These are phyloP conservation scores for Penicillium glabrum DNA, from an alignment of 2,329 filamentous ascomycete genomes.

Conservation along the genomic window DNA sequence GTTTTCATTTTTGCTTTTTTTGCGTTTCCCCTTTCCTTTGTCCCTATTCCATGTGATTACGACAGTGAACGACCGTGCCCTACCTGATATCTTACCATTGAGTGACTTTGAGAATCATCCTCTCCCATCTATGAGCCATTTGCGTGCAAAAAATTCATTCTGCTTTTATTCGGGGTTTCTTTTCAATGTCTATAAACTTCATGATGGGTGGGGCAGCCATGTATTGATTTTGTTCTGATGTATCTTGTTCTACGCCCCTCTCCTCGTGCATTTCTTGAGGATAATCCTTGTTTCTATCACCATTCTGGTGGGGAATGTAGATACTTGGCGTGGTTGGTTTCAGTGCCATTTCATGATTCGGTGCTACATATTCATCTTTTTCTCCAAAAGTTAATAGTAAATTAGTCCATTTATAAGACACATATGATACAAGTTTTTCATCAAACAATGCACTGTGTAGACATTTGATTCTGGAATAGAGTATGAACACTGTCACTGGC, in stretches of 20 bases:
- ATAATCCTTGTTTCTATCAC: neutral
- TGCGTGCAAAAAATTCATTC: conserved; percentile 2
- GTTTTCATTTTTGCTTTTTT: conserved; percentile 8
- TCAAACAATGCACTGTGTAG: neutral
- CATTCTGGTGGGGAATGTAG: neutral
- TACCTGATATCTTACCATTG: neutral
- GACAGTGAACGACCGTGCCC: conserved; percentile 11
- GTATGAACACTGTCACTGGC: neutral
- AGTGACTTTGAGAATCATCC: conserved; percentile 1
- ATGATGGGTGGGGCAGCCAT: conserved; percentile 4
- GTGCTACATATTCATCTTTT: neutral
- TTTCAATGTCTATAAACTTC: neutral
- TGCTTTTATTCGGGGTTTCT: neutral
- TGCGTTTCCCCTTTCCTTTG: conserved; percentile 1
- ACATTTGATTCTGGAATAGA: neutral
- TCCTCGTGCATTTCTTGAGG: neutral
- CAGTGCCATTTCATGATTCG: neutral
- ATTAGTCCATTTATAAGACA: neutral
- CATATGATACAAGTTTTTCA: neutral
- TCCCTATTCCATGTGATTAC: conserved; percentile 8
- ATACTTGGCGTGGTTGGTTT: conserved; percentile 7
- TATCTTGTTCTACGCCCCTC: neutral
- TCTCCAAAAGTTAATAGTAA: neutral
- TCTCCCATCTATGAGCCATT: conserved; percentile 8
- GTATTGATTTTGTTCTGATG: neutral